Base-by-base conservation (phyloP, 2,329 filamentous ascomycete genomes). In the Beauveria scarabaeidicola region DNA sequence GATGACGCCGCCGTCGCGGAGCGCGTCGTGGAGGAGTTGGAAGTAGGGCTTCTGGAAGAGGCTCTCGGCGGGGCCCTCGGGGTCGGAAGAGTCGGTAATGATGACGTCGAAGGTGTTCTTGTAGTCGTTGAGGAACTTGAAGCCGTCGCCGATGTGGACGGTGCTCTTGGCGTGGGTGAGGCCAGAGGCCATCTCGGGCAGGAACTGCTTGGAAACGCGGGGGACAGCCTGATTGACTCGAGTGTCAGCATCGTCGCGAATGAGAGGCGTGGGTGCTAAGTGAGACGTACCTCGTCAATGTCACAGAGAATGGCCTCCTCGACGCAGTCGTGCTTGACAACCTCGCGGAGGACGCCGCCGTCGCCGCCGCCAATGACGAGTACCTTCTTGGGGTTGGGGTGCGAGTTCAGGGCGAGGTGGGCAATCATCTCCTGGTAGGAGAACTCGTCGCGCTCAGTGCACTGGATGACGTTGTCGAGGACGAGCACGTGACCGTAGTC, bases 371-470 rank as follows among this genome's bases (percentile, higher is more conserved):
- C 94, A 71, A 99, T 97, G 75, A 99, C 94, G 61, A 99, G 87
- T 58, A 99, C 94, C 78, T 92, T 95, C 86, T 97, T 94, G 72
- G 94, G 94, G 82, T 96, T 87, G 68, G 94, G 94, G 85, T 99
- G 94, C 58, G 93, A 91, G 85, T 96, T 94, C 88, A 99, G 91
- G 78, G 91, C 94, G 67, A 99, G 84, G 79, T 99, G 91, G 68
- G 93, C 92, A 78, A 99, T 99, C 94, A 99, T 99, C 85, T 99
- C 94, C 83, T 99, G 94, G 86, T 96, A 96, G 69, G 92, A 91
- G 83, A 97, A 99, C 81, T 99, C 94, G 73, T 99, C 91, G 66
- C 93, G 88, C 85, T 99, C 94, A 68, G 94, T 97, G 84, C 87
- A 91, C 80, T 99, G 94, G 76, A 99, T 96, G 74, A 97, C 94